phyloP scores from a whole-genome alignment of 225 moss, liverwort and hornwort species.

The Marchantia paleacea region DNA sequence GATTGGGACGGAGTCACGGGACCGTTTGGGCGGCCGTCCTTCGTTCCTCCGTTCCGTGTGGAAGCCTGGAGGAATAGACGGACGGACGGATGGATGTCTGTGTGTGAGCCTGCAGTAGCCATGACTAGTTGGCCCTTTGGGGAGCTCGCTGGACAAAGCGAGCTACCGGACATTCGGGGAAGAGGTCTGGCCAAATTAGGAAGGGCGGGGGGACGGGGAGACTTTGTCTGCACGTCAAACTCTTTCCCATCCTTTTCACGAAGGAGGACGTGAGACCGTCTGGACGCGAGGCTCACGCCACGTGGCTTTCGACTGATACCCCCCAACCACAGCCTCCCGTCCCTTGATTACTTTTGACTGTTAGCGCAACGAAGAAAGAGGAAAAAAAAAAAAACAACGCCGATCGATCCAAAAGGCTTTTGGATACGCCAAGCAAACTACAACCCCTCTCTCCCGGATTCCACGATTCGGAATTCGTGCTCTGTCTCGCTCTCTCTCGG shows the following conservation, averaged over 20 bases:
- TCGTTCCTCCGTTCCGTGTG: not conserved
- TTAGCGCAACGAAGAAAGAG: not conserved
- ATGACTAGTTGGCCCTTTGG: too few species aligned
- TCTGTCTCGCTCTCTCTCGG: not conserved
- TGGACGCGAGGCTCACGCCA: not conserved
- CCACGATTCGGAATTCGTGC: not conserved
- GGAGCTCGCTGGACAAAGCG: not conserved
- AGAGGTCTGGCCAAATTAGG: not conserved
- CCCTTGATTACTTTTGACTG: not conserved
- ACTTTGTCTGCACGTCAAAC: slow-evolving; percentile 9
- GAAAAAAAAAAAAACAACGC: too few species aligned
- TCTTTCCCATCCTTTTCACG: not conserved
- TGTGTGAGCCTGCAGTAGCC: too few species aligned
- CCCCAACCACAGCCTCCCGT: not conserved
- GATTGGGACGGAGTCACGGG: not conserved
- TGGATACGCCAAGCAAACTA: not conserved
- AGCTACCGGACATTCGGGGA: not conserved
- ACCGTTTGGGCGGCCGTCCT: too few species aligned
- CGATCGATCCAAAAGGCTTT: not conserved
- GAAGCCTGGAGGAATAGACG: too few species aligned
- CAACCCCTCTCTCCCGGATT: not conserved
- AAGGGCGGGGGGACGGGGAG: not conserved
- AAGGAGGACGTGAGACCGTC: not conserved
- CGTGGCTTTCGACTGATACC: not conserved
- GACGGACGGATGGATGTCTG: too few species aligned